Evolutionary conservation across 179 eudicot species (phyloP).

Genomic region (Pouteria campechiana): DNA sequence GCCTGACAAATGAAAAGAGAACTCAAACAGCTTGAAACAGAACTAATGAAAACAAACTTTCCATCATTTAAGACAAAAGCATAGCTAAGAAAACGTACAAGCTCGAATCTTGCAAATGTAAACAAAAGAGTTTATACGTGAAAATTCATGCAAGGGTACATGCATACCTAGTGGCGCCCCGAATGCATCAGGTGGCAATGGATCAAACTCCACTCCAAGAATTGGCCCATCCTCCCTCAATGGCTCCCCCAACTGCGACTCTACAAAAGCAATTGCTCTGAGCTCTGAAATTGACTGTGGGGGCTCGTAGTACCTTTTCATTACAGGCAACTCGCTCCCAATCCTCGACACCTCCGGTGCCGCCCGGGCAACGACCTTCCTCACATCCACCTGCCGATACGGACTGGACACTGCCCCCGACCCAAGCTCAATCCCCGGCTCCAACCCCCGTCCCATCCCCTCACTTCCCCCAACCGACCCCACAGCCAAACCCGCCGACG

Average conservation of each 20-base stretch:
- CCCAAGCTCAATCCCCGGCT: conserved; percentile 40
- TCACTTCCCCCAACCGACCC: conserved; percentile 26
- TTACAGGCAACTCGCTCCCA: conserved; percentile 18
- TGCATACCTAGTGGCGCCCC: conserved; percentile 90
- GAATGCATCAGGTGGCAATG: conserved; percentile 95
- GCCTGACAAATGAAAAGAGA: neutral
- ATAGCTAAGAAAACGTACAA: no score
- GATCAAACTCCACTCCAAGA: conserved; percentile 94
- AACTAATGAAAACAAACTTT: neutral
- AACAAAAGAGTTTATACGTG: no score
- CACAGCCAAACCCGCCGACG: conserved; percentile 12
- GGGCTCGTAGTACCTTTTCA: conserved; percentile 55
- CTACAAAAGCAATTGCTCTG: conserved; percentile 62
- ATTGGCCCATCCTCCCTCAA: conserved; percentile 86
- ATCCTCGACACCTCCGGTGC: conserved; percentile 51
- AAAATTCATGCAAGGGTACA: no score
- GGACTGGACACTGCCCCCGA: conserved; percentile 57
- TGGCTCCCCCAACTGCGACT: conserved; percentile 79
- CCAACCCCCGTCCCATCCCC: conserved; percentile 17
- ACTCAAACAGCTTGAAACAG: neutral
- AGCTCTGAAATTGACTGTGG: conserved; percentile 53
- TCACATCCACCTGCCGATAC: conserved; percentile 30
- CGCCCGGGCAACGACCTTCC: conserved; percentile 28
- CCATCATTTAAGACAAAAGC: neutral
- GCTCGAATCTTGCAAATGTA: no score